Conservation (phyloP, 805 yeast species). For the Kodamaea leandrae region DNA sequence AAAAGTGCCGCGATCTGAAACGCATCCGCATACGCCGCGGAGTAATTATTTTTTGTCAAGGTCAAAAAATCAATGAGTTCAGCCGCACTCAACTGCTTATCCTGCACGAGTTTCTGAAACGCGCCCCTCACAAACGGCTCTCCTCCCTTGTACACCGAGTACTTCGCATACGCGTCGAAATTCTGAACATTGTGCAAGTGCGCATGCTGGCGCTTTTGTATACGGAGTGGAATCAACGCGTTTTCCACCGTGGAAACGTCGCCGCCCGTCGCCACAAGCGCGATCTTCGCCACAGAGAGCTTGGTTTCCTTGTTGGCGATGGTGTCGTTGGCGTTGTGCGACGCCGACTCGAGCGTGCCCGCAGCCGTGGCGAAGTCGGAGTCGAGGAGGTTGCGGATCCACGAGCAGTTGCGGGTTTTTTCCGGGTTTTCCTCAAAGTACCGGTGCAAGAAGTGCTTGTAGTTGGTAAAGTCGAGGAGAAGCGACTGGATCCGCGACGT, state of each 20-base stretch:
- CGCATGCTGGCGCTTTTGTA: slow-evolving; percentile 40
- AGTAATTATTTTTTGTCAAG: slow-evolving; percentile 33
- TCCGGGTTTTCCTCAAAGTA: slow-evolving; percentile 47
- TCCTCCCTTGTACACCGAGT: slow-evolving; percentile 18
- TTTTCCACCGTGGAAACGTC: slow-evolving; percentile 43
- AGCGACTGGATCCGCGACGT: slow-evolving; percentile 52
- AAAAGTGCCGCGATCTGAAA: slow-evolving; percentile 48
- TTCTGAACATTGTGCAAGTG: slow-evolving; percentile 8
- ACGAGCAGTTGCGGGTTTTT: slow-evolving; percentile 55
- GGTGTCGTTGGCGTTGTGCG: slow-evolving; percentile 34
- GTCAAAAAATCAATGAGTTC: slow-evolving; percentile 56
- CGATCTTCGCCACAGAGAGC: slow-evolving; percentile 69
- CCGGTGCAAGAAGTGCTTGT: slow-evolving; percentile 45
- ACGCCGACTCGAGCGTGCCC: slow-evolving; percentile 29
- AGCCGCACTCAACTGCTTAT: slow-evolving; percentile 38
- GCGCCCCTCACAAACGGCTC: slow-evolving; percentile 19
- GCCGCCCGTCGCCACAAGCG: slow-evolving; percentile 44
- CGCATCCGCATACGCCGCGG: slow-evolving; percentile 39
- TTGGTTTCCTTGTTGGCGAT: slow-evolving; percentile 51
- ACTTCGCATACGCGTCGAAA: slow-evolving; percentile 19
- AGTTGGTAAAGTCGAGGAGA: slow-evolving; percentile 55
- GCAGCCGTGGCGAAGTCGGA: slow-evolving; percentile 49
- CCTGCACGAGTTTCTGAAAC: slow-evolving; percentile 30
- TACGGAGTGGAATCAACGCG: slow-evolving; percentile 46
- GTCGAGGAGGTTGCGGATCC: slow-evolving; percentile 66